Base-by-base conservation (phyloP, 495 filamentous ascomycete genomes). In the Platismatia glauca region DNA sequence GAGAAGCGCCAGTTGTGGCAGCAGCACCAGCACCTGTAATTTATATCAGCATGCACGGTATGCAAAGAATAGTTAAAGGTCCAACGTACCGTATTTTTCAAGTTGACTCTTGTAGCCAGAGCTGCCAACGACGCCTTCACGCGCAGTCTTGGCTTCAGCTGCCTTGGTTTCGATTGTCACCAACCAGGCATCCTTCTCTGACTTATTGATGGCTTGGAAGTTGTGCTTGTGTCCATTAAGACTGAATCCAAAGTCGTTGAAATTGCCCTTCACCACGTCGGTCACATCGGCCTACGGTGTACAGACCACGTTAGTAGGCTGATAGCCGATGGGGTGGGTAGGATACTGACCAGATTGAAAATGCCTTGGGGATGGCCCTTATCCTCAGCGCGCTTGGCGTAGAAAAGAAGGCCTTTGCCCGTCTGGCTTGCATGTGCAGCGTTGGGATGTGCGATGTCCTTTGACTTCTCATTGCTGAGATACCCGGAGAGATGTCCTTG, bases 401-500 rank as follows among this genome's bases (percentile, higher is more conserved):
- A 90, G 81, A 94, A 95, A 39, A 97, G 78, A 9, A 98, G 86
- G 75, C 94, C 94, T 82, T 95, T 96, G 71, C 94, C 92, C 63
- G 94, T 97, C 78, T 95, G 84, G 64, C 81, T 85, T 60, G 92
- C 90, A 88, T 95, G 95, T 48, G 94, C 87, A 68, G 84, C 86
- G 67, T 84, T 88, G 58, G 89, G 83, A 77, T 93, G 86, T 65
- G 88, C 88, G 64, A 86, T 75, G 18, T 89, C 86, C 44, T 78
- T 74, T 53, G 86, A 76, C 87, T 97, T 95, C 82, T 95, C 94
- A 68, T 86, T 86, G 75, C 86, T 86, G 70, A 95, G 82, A 78
- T 89, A 97, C 65, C 75, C 75, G 64, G 78, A 70, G 43, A 95
- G 79, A 70, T 88, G 78, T 75, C 94, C 88, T 64, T 84, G 75